Evolutionary conservation across 306 rosid species (phyloP).

Genomic region (Fragaria iinumae): DNA sequence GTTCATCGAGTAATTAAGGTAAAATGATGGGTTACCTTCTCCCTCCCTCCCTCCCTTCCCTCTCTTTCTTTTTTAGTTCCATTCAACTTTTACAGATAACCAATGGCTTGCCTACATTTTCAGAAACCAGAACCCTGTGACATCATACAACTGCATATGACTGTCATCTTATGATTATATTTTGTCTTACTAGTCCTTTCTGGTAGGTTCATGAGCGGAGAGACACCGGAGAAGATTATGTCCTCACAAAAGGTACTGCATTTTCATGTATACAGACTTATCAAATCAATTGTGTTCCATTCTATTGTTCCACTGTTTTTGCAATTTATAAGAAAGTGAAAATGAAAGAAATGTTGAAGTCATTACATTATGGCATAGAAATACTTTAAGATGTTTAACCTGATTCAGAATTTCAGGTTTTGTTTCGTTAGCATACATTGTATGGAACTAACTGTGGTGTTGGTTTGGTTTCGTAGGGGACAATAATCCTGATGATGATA

Average conservation of each 20-base stretch:
- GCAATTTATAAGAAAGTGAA: not conserved
- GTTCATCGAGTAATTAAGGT: slow-evolving; percentile 82
- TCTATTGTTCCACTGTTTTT: not conserved
- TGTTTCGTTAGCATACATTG: not conserved
- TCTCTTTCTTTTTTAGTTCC: not conserved
- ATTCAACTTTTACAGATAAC: not conserved
- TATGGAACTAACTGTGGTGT: not conserved
- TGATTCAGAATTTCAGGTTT: not conserved
- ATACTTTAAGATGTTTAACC: not conserved
- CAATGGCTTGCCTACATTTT: not conserved
- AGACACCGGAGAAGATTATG: slow-evolving; percentile 46
- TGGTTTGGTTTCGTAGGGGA: slow-evolving; percentile 51
- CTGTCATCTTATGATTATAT: not conserved
- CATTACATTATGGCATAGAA: not conserved
- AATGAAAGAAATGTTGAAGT: not conserved
- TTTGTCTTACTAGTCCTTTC: not conserved
- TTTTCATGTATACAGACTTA: not conserved
- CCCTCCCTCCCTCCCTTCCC: slow-evolving; percentile 1
- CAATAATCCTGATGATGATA: slow-evolving; percentile 54
- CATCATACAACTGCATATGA: not conserved
- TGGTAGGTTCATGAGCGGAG: slow-evolving; percentile 61
- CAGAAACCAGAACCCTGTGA: not conserved
- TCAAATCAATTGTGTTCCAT: not conserved
- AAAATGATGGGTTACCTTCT: slow-evolving; percentile 10
- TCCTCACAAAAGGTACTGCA: slow-evolving; percentile 75